phyloP scores from a whole-genome alignment of 2,329 filamentous ascomycete genomes.

The Sarocladium oryzae region DNA sequence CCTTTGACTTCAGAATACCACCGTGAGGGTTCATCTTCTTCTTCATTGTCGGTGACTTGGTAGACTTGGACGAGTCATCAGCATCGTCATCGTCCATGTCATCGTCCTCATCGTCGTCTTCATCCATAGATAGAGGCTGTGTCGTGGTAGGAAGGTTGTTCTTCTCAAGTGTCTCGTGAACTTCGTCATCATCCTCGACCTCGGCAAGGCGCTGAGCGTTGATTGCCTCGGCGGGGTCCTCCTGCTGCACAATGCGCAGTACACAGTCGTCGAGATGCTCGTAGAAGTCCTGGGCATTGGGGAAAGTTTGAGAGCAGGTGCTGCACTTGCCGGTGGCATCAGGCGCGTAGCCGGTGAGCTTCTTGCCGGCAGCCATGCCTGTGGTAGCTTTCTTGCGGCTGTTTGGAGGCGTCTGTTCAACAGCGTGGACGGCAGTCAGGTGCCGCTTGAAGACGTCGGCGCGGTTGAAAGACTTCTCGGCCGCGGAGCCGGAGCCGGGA shows the following conservation, averaged over 20 bases:
- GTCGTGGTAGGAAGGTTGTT: conserved; percentile 49
- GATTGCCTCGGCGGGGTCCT: conserved; percentile 62
- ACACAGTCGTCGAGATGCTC: conserved; percentile 85
- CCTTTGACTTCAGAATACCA: conserved; percentile 60
- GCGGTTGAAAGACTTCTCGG: conserved; percentile 92
- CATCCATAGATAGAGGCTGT: conserved; percentile 27
- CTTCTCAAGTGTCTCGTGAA: conserved; percentile 57
- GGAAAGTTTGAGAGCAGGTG: conserved; percentile 85
- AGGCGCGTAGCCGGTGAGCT: conserved; percentile 62
- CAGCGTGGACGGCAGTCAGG: conserved; percentile 80
- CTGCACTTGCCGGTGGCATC: conserved; percentile 92
- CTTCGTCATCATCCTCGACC: conserved; percentile 57
- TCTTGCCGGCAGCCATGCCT: conserved; percentile 44
- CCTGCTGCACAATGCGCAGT: conserved; percentile 64
- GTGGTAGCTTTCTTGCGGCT: conserved; percentile 64
- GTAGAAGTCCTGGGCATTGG: conserved; percentile 94
- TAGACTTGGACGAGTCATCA: conserved; percentile 41
- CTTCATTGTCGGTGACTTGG: conserved; percentile 37
- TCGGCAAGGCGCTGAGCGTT: conserved; percentile 61
- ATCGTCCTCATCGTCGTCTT: conserved; percentile 50
- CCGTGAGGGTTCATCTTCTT: conserved; percentile 49
- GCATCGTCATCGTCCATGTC: conserved; percentile 46
- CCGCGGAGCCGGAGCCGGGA: conserved; percentile 77
- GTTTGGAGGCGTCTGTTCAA: conserved; percentile 89
- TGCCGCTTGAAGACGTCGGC: conserved; percentile 96